Percentiles rank a stretch among this genome's conserved stretches.
These are phyloP conservation scores for Polytrichum commune DNA, from an alignment of 225 moss, liverwort and hornwort species.

Conservation along the genomic window DNA sequence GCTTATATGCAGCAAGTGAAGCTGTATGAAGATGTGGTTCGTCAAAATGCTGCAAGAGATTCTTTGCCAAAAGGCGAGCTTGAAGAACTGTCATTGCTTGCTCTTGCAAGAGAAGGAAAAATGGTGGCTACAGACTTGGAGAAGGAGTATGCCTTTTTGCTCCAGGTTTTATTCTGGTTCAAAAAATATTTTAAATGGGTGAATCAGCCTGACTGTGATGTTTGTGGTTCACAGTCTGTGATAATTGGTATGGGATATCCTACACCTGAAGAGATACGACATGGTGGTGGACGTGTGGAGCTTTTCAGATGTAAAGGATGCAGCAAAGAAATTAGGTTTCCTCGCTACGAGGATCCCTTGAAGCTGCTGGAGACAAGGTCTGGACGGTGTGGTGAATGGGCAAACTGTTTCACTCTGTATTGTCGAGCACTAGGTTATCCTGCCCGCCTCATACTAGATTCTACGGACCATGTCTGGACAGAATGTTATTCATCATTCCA, in stretches of 20 bases:
- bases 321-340: conserved; percentile 47
- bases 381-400: conserved; percentile 84
- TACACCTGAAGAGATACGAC: conserved; percentile 36
- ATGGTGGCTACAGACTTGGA: conserved; percentile 32
- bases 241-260: conserved; percentile 28
- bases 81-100: conserved; percentile 59
- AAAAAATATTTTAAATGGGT: conserved; percentile 73
- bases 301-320: conserved; percentile 54
- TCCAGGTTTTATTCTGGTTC: conserved; percentile 69
- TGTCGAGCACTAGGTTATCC: conserved; percentile 74
- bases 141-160: conserved; percentile 42
- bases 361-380: conserved; percentile 77
- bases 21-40: conserved; percentile 54
- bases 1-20: conserved; percentile 29
- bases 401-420: conserved; percentile 75
- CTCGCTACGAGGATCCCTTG: conserved; percentile 62
- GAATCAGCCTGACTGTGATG: conserved; percentile 52
- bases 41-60: conserved; percentile 58
- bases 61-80: conserved; percentile 51
- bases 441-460: conserved; percentile 51
- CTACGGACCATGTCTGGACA: conserved; percentile 75
- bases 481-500: conserved; percentile 52
- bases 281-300: conserved; percentile 49
- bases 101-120: conserved; percentile 59
- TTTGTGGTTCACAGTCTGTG: conserved; percentile 41